Evolutionary conservation across 1,284 basidiomycete genomes (phyloP), one percentile per base, ranked within the genome.

Genomic region (Lentinus polychrous): DNA sequence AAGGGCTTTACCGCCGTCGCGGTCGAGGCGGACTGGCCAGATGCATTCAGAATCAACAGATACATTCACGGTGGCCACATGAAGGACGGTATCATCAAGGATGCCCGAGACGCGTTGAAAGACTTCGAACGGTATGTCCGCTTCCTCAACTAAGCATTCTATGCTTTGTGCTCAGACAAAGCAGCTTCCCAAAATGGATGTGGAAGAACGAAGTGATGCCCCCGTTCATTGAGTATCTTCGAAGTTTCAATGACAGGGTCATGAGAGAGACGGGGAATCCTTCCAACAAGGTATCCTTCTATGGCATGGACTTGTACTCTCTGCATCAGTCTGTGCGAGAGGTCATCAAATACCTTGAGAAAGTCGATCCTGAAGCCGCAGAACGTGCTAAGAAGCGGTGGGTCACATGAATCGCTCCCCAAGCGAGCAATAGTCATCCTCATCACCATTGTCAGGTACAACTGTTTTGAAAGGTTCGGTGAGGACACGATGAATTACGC

Each of bases 201-300:
- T 62, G 60, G 61, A 61, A 60, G 52, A 65, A 66, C 46, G 58
- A 61, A 46, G 56, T 59, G 42, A 61, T 62, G 56, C 58, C 58
- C 2, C 39, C 54, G 1, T 62, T 62, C 50, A 51, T 63, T 20
- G 54, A 57, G 23, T 60, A 52, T 36, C 49, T 61, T 32, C 52
- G 51, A 33, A 43, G 52, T 3, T 49, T 59, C 51, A 62, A 64
- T 47, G 54, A 56, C 12, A 42, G 45, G 1, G 48, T 61, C 38
- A 36, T 55, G 32, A 40, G 50, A 17, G 39, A 50, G 24, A 56
- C 49, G 2, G 46, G 45, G 12, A 53, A 61, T 43, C 46, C 46
- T 15, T 56, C 53, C 8, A 39, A 54, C 18, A 57, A 57, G 15
- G 59, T 60, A 20, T 59, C 57, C 0, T 57, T 63, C 50, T 61